These are phyloP conservation scores for Wallacemonas sp. DNA, from an alignment of 208 protist species.

Conservation along the genomic window DNA sequence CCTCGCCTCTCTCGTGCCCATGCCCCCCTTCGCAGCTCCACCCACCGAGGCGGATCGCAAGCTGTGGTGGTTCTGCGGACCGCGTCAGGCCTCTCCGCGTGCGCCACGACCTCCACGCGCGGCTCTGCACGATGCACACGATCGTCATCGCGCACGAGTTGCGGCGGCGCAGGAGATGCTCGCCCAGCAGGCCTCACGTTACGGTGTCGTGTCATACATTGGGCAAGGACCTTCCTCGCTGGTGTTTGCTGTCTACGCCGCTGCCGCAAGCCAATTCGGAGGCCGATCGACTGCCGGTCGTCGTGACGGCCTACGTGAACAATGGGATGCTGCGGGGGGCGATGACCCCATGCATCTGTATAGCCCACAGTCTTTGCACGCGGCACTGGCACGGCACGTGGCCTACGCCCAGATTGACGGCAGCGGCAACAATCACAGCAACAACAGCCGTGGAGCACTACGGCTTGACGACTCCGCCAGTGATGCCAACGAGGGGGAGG, in stretches of 20 bases:
- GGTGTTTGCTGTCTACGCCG: neutral
- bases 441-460: too few species aligned
- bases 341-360: neutral
- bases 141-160: neutral
- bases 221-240: slow-evolving; percentile 6
- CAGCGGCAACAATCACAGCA: too few species aligned
- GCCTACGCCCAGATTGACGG: too few species aligned
- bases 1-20: too few species aligned
- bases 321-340: slow-evolving; percentile 1
- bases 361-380: neutral
- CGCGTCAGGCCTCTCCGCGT: neutral
- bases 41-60: neutral
- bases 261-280: too few species aligned
- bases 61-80: slow-evolving; percentile 10
- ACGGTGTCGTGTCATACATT: neutral
- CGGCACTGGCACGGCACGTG: too few species aligned
- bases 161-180: slow-evolving; percentile 4
- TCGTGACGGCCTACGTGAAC: too few species aligned
- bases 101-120: neutral
- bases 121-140: neutral
- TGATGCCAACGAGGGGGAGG: too few species aligned
- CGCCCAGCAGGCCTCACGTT: neutral
- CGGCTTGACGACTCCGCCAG: too few species aligned
- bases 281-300: too few species aligned
- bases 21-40: slow-evolving; percentile 2